Base-by-base conservation (phyloP, 1,139 yeast genomes). In the Suhomyces panamericanus region DNA sequence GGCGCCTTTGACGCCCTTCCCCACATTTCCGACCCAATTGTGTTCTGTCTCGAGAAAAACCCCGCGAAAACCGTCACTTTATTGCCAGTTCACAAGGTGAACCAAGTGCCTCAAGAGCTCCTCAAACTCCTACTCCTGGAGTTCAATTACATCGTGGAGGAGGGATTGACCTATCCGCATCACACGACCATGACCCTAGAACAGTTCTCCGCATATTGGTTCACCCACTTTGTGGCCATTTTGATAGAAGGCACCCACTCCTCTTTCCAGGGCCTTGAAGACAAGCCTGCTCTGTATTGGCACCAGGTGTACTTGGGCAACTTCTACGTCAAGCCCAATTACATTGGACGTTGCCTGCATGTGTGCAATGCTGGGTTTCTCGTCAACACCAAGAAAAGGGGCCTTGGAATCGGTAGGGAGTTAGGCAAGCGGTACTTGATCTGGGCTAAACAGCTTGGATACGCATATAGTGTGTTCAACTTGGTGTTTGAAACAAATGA, bases 361-460 rank as follows among this genome's bases (percentile, higher is more conserved):
- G 83, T 77, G 14, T 86, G 95, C 57, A 88, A 87, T 59, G 95
- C 82, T 1, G 95, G 93, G 0, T 88, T 88, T 57, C 61, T 85
- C 5, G 93, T 87, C 3, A 78, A 76, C 49, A 70, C 73, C 16
- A 47, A 50, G 0, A 67, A 69, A 39, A 70, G 96, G 50, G 90
- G 91, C 0, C 59, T 74, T 39, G 78, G 82, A 1, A 62, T 85
- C 11, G 96, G 95, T 0, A 71, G 68, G 35, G 76, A 75, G 20
- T 59, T 88, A 59, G 96, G 91, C 8, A 63, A 65, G 44, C 66
- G 74, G 37, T 88, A 85, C 56, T 59, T 87, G 36, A 61, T 64
- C 35, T 78, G 83, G 76, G 95, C 90, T 0, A 89, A 90, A 0
- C 57, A 71, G 43, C 65, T 87, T 37, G 95, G 95, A 0, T 88